Evolutionary conservation across 2,329 filamentous ascomycete genomes (phyloP), one percentile per base, ranked within the genome.

Genomic region (Alternaria consortialis): DNA sequence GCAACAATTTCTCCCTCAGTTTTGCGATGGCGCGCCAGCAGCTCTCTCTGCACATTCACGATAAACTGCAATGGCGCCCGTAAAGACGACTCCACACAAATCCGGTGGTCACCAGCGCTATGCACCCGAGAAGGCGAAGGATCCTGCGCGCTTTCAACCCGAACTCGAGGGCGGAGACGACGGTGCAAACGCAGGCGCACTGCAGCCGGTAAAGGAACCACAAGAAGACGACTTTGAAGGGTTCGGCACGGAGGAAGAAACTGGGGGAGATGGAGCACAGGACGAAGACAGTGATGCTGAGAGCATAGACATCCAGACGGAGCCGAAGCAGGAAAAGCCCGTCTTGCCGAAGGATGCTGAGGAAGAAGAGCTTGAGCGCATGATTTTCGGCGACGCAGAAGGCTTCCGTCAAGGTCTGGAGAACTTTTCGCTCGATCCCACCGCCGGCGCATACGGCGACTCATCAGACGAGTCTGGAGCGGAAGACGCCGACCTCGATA

Each of bases 311-410:
- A 62, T 74, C 23, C 52, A 64, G 17, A 46, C 69, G 31, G 65
- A 73, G 15, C 44, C 64, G 25, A 70, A 75, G 62, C 62, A 62
- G n/a, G 70, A 72, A 47, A 70, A 68, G 59, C 60, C 63, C 8
- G 60, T 71, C 23, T 46, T 71, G 25, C 89, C 91, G 52, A 95
- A 94, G 76, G 93, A 97, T 75, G 89, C 88, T 13, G 89, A 91
- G 53, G 94, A 97, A 77, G 88, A 91, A 73, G 92, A 94, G 76
- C 87, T 97, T 31, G 94, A 97, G 81, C 88, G 89, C 66, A 83
- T 97, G 64, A 91, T 99, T 4, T 91, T 99, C 64, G 95, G 95
- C 56, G 91, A 97, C 80, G 88, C 90, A 47, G 86, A 87, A n/a
- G 91, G 90, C 34, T 98, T 98, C 78, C 86, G 89, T 60, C 85